Base-by-base conservation (phyloP, 805 yeast species). In the Cyberlindnera americana region DNA sequence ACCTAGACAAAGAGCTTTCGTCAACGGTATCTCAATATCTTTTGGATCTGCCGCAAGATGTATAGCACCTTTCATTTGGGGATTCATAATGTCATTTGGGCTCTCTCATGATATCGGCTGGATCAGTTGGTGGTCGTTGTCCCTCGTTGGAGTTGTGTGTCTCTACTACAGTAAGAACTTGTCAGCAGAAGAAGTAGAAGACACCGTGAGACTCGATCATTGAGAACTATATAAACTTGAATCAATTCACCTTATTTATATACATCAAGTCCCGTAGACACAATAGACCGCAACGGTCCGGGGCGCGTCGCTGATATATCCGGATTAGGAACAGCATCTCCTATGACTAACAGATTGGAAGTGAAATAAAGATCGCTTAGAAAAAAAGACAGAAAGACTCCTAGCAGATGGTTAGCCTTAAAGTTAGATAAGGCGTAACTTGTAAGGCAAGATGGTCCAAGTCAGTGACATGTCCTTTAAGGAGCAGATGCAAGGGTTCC, bases 401-500 rank as follows among this genome's bases (percentile, higher is more conserved):
- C n/a, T n/a, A n/a, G n/a, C n/a, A n/a, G n/a, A n/a, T n/a, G n/a
- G n/a, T n/a, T n/a, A n/a, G n/a, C n/a, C n/a, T n/a, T n/a, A n/a
- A n/a, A n/a, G n/a, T n/a, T n/a, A n/a, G n/a, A n/a, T n/a, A n/a
- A n/a, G n/a, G n/a, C n/a, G n/a, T n/a, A n/a, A n/a, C n/a, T n/a
- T n/a, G n/a, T n/a, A n/a, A n/a, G 27, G 7, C 7, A 6, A 25
- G n/a, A 25, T 25, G 27, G 27, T 25, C 6, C 14, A 25, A 21
- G 23, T 21, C 32, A 21, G 17, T 19, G 23, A 14, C 14, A 33
- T 41, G 37, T 25, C 39, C 12, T 42, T 40, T 32, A 23, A 19
- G 22, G 41, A 38, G 27, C 48, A 40, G 38, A 43, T 46, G 41
- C 31, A 35, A 3, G 49, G 46, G 6, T 46, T 46, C 31, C 49